Evolutionary conservation across 352 stramenopile genomes (phyloP).

Genomic region (Globisporangium polare): DNA sequence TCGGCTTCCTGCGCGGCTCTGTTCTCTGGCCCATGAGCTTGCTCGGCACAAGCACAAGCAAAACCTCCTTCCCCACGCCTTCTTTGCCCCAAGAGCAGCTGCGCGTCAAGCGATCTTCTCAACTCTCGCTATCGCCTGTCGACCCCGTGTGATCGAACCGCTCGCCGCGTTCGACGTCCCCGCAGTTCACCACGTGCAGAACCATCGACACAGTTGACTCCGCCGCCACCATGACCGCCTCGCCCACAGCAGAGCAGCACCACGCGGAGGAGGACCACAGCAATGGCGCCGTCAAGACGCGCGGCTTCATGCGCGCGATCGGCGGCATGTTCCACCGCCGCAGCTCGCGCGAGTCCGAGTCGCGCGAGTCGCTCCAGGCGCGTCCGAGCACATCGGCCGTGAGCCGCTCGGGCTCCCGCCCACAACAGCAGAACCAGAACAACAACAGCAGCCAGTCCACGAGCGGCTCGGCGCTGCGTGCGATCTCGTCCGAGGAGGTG

Average conservation of each 20-base stretch:
- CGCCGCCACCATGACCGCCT: constrained; percentile 1
- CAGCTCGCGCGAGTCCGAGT: constrained; percentile 17
- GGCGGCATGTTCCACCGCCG: constrained; percentile 43
- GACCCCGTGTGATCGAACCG: background rate
- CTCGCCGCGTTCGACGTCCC: background rate
- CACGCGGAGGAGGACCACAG: background rate
- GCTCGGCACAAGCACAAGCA: background rate
- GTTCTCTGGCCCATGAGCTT: too few relatives aligned
- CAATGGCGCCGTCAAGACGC: constrained; percentile 24
- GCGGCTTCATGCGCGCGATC: constrained; percentile 43
- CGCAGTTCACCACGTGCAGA: constrained; percentile 16
- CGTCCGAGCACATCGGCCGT: background rate
- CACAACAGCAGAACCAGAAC: background rate
- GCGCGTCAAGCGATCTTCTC: constrained; percentile 6
- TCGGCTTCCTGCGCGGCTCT: background rate
- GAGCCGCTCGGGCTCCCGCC: background rate
- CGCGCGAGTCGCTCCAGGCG: constrained; percentile 13
- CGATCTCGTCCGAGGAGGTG: constrained; percentile 24
- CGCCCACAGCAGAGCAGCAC: constrained; percentile 7
- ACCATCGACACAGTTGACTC: constrained; percentile 14
- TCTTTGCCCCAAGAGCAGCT: constrained; percentile 6
- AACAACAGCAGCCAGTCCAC: background rate
- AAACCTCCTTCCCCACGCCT: background rate
- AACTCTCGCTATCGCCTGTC: too few relatives aligned
- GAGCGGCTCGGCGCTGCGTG: constrained; percentile 17